phyloP scores from a whole-genome alignment of 768 basidiomycete species.

The Plicaturopsis crispa region DNA sequence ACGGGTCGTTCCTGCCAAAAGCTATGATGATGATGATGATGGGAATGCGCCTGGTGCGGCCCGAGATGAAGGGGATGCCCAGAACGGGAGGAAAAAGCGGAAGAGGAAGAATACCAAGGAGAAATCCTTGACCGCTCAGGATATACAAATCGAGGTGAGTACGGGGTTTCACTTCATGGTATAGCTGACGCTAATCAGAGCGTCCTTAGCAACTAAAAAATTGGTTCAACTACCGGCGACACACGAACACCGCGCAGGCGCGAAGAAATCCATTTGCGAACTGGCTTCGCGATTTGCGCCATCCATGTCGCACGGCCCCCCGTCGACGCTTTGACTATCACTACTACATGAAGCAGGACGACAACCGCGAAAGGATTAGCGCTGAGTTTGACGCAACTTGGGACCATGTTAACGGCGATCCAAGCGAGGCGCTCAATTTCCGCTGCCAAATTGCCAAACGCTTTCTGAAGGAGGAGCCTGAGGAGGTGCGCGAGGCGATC shows the following conservation, averaged over 20 bases:
- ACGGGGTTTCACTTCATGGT: too few species aligned
- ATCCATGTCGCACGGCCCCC: not conserved
- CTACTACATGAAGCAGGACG: not conserved
- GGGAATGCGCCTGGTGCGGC: too few species aligned
- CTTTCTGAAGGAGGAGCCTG: not conserved
- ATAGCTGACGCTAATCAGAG: too few species aligned
- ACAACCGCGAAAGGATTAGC: not conserved
- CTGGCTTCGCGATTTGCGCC: not conserved
- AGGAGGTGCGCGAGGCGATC: too few species aligned
- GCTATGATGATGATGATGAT: too few species aligned
- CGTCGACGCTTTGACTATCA: not conserved
- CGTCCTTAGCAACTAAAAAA: not conserved
- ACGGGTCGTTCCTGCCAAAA: too few species aligned
- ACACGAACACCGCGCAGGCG: not conserved
- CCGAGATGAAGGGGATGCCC: too few species aligned
- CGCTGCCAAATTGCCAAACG: not conserved
- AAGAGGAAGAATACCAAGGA: too few species aligned
- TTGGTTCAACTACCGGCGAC: not conserved
- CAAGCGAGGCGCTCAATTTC: not conserved
- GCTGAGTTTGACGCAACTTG: not conserved
- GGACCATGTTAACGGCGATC: not conserved
- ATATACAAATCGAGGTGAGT: too few species aligned
- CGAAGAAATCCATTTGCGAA: not conserved
- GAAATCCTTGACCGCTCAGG: too few species aligned
- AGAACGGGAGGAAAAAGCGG: too few species aligned